A percentile compares a stretch with the other conserved stretches of the same genome.
Evolutionary conservation across 345 rosid species (phyloP).

Genomic region (Nasturtium officinale): DNA sequence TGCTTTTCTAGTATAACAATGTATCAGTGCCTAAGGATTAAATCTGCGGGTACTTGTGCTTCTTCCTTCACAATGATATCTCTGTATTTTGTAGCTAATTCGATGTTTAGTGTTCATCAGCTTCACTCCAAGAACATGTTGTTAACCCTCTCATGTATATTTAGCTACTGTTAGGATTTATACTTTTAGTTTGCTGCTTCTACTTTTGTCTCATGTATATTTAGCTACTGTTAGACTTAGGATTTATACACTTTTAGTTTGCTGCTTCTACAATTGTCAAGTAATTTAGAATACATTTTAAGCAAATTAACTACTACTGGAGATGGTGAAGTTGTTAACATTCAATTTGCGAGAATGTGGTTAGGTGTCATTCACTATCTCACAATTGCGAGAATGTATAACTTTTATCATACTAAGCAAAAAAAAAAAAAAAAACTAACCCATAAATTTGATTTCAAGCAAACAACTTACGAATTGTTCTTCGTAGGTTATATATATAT

Average conservation of each 20-base stretch:
- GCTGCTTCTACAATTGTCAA: too few relatives aligned
- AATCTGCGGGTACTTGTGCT: not conserved
- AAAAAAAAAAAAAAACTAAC: too few relatives aligned
- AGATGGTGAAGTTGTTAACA: not conserved
- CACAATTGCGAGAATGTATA: not conserved
- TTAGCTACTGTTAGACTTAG: too few relatives aligned
- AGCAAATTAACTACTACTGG: not conserved
- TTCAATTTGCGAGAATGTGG: not conserved
- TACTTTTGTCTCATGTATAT: slow-evolving; percentile 18
- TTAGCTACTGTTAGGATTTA: not conserved
- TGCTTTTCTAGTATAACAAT: not conserved
- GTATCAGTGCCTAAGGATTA: not conserved
- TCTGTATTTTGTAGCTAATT: not conserved
- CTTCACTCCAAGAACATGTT: not conserved
- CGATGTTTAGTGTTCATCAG: not conserved
- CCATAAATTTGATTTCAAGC: not conserved
- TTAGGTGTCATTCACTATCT: not conserved
- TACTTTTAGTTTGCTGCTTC: not conserved
- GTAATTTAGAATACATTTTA: not conserved
- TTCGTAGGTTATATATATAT: not conserved
- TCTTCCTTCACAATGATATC: not conserved
- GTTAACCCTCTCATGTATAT: not conserved
- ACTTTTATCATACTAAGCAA: not conserved
- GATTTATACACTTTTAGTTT: too few relatives aligned
- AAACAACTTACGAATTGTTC: not conserved